These are phyloP conservation scores for Apiospora pterosperma DNA, from an alignment of 2,329 filamentous ascomycete species.

Conservation along the genomic window DNA sequence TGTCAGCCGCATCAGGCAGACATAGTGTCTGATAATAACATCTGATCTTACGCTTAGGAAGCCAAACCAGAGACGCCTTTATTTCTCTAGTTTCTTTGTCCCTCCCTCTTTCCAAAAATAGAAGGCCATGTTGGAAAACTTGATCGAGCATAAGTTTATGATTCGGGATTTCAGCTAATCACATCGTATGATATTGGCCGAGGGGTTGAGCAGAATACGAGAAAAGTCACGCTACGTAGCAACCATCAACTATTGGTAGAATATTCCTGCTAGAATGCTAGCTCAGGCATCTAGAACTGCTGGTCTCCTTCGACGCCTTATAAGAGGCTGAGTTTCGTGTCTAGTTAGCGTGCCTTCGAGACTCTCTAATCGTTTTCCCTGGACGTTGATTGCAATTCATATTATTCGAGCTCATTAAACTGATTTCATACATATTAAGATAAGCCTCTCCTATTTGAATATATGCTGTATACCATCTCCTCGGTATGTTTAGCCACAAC, in stretches of 20 bases:
- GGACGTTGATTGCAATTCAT: no score
- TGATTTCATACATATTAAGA: no score
- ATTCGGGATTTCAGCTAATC: neutral
- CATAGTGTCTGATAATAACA: neutral
- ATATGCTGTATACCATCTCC: no score
- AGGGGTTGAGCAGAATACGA: neutral
- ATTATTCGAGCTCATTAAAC: no score
- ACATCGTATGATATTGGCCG: neutral
- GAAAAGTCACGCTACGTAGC: neutral
- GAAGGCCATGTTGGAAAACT: no score
- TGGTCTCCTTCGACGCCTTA: neutral
- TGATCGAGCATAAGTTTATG: neutral
- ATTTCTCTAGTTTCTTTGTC: neutral
- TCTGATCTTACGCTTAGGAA: neutral
- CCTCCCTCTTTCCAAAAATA: neutral
- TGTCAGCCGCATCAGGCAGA: neutral
- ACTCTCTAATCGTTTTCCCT: no score
- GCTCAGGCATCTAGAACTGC: neutral
- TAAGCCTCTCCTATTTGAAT: no score
- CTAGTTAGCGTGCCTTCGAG: no score
- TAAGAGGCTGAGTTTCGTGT: no score
- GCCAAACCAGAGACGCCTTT: neutral
- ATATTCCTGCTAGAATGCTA: neutral
- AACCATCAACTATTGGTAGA: neutral
- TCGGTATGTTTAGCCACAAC: no score